phyloP scores from a whole-genome alignment of 495 filamentous ascomycete species.

The Lasiosphaeris hirsuta region DNA sequence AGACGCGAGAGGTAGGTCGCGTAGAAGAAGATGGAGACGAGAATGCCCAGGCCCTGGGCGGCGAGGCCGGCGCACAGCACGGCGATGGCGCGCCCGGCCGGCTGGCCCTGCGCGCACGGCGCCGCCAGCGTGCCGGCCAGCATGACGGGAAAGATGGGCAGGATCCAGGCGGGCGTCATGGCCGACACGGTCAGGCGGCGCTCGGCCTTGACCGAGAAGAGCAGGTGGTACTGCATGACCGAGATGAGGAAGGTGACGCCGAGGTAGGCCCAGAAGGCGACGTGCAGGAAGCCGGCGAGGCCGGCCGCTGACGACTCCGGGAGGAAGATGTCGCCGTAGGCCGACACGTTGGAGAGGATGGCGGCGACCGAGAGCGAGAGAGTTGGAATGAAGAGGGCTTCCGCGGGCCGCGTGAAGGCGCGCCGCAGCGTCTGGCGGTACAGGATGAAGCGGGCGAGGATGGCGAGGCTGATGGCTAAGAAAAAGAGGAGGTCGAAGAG shows the following conservation, averaged over 20 bases:
- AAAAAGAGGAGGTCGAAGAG: conserved; percentile 62
- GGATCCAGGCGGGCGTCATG: conserved; percentile 55
- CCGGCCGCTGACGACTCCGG: conserved; percentile 29
- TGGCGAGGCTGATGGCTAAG: conserved; percentile 45
- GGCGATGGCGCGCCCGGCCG: conserved; percentile 31
- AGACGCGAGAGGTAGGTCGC: conserved; percentile 56
- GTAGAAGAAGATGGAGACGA: conserved; percentile 51
- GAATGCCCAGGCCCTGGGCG: conserved; percentile 51
- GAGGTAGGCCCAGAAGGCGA: conserved; percentile 54
- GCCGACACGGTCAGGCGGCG: conserved; percentile 33
- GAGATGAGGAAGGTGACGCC: conserved; percentile 38
- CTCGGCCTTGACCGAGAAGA: conserved; percentile 45
- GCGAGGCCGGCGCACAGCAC: conserved; percentile 49
- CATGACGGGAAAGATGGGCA: conserved; percentile 56
- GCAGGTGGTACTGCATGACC: conserved; percentile 49
- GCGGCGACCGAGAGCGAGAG: conserved; percentile 64
- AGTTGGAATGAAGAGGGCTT: conserved; percentile 66
- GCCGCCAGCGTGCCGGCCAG: conserved; percentile 50
- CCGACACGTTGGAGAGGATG: conserved; percentile 56
- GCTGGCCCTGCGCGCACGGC: conserved; percentile 36
- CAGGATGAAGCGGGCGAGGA: conserved; percentile 56
- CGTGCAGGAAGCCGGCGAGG: conserved; percentile 40
- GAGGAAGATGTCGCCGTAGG: conserved; percentile 51
- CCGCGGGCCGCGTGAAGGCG: conserved; percentile 58
- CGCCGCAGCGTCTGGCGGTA: conserved; percentile 48